A percentile compares a stretch with the other conserved stretches of the same genome.
phyloP scores from a whole-genome alignment of 352 stramenopile species.

The Phytophthora pisi region DNA sequence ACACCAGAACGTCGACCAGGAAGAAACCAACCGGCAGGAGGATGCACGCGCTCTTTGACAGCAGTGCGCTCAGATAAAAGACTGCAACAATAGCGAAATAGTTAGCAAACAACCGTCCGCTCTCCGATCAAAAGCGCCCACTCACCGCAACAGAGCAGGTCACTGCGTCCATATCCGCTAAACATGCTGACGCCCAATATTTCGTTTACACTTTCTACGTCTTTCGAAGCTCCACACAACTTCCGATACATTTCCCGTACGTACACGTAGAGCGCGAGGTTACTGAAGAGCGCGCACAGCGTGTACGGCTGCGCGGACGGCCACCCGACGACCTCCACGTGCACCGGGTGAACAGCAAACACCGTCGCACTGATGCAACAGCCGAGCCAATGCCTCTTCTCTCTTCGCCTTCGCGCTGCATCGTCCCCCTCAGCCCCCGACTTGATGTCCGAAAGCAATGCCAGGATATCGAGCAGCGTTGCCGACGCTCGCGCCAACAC shows the following conservation, averaged over 20 bases:
- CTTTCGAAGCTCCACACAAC: not conserved
- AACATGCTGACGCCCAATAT: slow-evolving; percentile 14
- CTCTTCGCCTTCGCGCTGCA: not conserved
- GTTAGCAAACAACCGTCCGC: not conserved
- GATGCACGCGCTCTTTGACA: slow-evolving; percentile 68
- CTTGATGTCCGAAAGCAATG: slow-evolving; percentile 21
- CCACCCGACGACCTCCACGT: slow-evolving; percentile 75
- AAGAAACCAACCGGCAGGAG: slow-evolving; percentile 45
- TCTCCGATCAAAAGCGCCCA: not conserved
- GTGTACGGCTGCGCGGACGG: slow-evolving; percentile 74
- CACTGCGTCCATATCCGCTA: slow-evolving; percentile 9
- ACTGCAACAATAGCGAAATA: slow-evolving; percentile 14
- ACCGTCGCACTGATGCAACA: slow-evolving; percentile 53
- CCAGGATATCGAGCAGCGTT: slow-evolving; percentile 31
- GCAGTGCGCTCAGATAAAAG: slow-evolving; percentile 43
- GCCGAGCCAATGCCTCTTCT: slow-evolving; percentile 17
- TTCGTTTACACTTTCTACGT: slow-evolving; percentile 1
- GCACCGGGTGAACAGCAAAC: slow-evolving; percentile 66
- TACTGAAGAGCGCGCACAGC: slow-evolving; percentile 56
- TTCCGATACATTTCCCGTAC: slow-evolving; percentile 12
- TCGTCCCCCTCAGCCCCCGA: not conserved
- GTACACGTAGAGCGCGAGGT: slow-evolving; percentile 48
- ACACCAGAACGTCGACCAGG: slow-evolving; percentile 43
- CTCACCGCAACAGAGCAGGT: slow-evolving; percentile 21
- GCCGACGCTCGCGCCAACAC: slow-evolving; percentile 38